phyloP scores from a whole-genome alignment of 345 rosid genomes.

The Syzygium jambos region DNA sequence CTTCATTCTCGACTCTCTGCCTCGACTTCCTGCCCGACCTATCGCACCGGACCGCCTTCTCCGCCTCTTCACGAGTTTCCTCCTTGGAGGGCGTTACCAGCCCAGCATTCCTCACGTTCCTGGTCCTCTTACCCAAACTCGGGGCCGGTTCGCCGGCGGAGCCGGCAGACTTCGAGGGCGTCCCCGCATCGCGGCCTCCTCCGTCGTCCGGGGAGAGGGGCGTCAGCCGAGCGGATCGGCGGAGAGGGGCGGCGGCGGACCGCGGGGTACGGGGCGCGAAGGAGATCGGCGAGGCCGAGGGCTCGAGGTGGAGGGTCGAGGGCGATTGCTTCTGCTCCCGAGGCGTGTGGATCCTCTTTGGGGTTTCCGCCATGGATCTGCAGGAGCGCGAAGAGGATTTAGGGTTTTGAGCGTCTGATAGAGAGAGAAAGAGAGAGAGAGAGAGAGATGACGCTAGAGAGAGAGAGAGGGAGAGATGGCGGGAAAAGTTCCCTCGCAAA shows the following conservation, averaged over 20 bases:
- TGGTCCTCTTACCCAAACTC: neutral
- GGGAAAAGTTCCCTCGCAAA: slow-evolving; percentile 51
- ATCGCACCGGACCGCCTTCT: neutral
- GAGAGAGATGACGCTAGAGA: neutral
- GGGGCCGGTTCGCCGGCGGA: neutral
- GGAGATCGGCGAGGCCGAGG: slow-evolving; percentile 14
- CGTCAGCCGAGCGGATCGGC: slow-evolving; percentile 40
- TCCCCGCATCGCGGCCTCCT: neutral
- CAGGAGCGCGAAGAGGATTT: neutral
- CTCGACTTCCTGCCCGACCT: slow-evolving; percentile 1
- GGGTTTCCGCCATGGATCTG: slow-evolving; percentile 41
- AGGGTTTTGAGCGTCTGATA: slow-evolving; percentile 1
- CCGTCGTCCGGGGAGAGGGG: slow-evolving; percentile 9
- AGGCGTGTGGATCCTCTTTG: slow-evolving; percentile 10
- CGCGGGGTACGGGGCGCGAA: slow-evolving; percentile 45
- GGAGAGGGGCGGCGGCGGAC: slow-evolving; percentile 21
- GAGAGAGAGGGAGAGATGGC: slow-evolving; percentile 23
- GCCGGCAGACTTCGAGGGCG: neutral
- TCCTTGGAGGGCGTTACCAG: neutral
- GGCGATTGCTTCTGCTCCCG: slow-evolving; percentile 25
- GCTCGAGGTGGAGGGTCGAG: slow-evolving; percentile 5
- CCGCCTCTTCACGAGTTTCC: neutral
- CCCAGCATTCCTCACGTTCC: neutral
- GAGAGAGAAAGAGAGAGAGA: slow-evolving; percentile 4
- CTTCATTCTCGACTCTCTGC: slow-evolving; percentile 1